Evolutionary conservation across 352 stramenopile species (phyloP).

Genomic region (Phytophthora syringae): DNA sequence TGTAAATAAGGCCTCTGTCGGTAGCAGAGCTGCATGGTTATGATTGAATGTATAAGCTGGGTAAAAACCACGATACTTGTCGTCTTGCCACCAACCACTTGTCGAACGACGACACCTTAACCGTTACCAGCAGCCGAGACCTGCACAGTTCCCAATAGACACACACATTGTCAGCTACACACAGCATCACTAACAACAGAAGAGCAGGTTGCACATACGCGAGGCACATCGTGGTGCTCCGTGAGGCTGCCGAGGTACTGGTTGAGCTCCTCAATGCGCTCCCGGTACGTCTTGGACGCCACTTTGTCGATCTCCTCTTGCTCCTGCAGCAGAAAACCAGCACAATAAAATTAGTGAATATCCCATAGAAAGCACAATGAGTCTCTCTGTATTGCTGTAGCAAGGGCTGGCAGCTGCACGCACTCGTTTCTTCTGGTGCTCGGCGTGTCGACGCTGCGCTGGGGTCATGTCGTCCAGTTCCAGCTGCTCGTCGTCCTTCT

Average conservation of each 20-base stretch:
- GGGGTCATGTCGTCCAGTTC: slow-evolving; percentile 67
- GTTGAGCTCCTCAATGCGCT: slow-evolving; percentile 97
- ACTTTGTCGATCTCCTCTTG: slow-evolving; percentile 88
- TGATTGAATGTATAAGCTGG: slow-evolving; percentile 29
- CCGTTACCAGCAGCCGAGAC: slow-evolving; percentile 92
- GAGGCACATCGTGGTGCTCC: slow-evolving; percentile 98
- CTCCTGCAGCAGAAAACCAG: slow-evolving; percentile 48
- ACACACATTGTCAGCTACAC: neutral
- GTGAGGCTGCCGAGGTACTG: slow-evolving; percentile 95
- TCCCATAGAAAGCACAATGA: no score
- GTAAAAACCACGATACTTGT: slow-evolving; percentile 28
- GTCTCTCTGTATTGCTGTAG: no score
- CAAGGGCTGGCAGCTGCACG: slow-evolving; percentile 17
- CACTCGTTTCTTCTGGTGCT: slow-evolving; percentile 84
- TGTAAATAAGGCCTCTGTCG: slow-evolving; percentile 5
- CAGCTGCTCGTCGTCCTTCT: slow-evolving; percentile 31
- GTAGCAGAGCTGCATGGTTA: slow-evolving; percentile 16
- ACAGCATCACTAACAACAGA: neutral
- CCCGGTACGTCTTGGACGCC: slow-evolving; percentile 88
- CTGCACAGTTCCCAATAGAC: slow-evolving; percentile 34
- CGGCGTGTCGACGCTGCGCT: slow-evolving; percentile 77
- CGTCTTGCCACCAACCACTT: neutral
- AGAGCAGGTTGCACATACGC: slow-evolving; percentile 61
- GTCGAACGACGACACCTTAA: slow-evolving; percentile 40
- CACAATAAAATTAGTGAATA: no score